A percentile compares a stretch with the other conserved stretches of the same genome.
Evolutionary conservation across 257 asterid genomes (phyloP).

Genomic region (Primulina tabacum): DNA sequence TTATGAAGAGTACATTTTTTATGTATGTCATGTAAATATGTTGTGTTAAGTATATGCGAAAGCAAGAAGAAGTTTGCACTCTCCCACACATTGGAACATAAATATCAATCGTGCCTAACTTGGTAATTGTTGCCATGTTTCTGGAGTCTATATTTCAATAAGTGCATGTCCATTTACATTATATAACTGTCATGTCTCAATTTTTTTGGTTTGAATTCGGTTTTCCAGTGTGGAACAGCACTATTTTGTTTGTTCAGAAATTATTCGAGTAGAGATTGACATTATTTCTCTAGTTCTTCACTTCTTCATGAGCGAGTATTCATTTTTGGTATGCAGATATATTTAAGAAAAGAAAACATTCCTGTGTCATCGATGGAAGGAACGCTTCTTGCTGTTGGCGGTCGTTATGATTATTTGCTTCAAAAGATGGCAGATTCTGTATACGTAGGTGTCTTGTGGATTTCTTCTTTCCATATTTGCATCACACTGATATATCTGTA

Average conservation of each 20-base stretch:
- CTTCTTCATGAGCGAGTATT: constrained; percentile 17
- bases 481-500: constrained; percentile 6
- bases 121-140: too few species aligned
- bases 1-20: too few species aligned
- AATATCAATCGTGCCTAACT: too few species aligned
- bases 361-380: constrained; percentile 72
- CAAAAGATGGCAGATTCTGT: constrained; percentile 56
- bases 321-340: constrained; percentile 50
- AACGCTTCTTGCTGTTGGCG: constrained; percentile 90
- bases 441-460: constrained; percentile 47
- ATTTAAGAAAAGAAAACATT: constrained; percentile 58
- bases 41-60: too few species aligned
- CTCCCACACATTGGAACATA: too few species aligned
- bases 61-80: too few species aligned
- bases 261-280: neutral
- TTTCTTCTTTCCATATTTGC: constrained; percentile 21
- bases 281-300: constrained; percentile 9
- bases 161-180: too few species aligned
- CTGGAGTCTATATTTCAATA: too few species aligned
- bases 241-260: constrained; percentile 6
- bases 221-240: too few species aligned
- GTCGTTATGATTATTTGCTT: constrained; percentile 90
- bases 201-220: too few species aligned
- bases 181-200: too few species aligned
- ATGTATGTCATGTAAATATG: too few species aligned